A percentile compares a stretch with the other conserved stretches of the same genome.
These are phyloP conservation scores for Lichtheimia corymbifera DNA, from an alignment of 371 early-diverging fungal genomes.

Conservation along the genomic window DNA sequence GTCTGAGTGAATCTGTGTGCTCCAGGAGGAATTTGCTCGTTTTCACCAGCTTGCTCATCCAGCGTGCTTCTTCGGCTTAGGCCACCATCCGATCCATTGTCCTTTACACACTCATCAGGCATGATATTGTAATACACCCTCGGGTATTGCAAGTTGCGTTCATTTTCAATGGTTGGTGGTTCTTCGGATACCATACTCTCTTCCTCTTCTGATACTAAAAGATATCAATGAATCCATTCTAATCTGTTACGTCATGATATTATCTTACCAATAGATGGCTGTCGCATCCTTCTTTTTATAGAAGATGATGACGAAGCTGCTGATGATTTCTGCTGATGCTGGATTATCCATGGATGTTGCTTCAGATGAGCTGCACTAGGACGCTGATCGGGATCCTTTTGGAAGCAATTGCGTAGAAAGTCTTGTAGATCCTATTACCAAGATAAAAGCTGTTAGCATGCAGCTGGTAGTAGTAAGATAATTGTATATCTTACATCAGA, in stretches of 20 bases:
- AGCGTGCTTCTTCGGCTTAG: background rate
- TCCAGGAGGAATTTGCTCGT: background rate
- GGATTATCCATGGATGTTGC: slow-evolving; percentile 71
- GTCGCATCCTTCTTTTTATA: slow-evolving; percentile 6
- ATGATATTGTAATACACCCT: slow-evolving; percentile 21
- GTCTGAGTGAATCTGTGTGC: slow-evolving; percentile 9
- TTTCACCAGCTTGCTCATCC: background rate
- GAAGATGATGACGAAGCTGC: slow-evolving; percentile 1
- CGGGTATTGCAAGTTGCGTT: slow-evolving; percentile 11
- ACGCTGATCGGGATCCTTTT: slow-evolving; percentile 73
- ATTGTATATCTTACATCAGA: slow-evolving; percentile 39
- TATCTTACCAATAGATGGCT: slow-evolving; percentile 1
- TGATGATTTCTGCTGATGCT: slow-evolving; percentile 25
- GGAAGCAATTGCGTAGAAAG: slow-evolving; percentile 81
- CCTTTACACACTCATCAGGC: slow-evolving; percentile 6
- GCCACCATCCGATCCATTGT: background rate
- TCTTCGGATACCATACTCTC: background rate
- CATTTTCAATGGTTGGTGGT: slow-evolving; percentile 8
- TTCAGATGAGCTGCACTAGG: slow-evolving; percentile 70
- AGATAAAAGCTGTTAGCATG: background rate
- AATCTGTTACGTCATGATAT: background rate
- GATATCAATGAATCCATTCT: background rate
- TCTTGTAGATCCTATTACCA: slow-evolving; percentile 54
- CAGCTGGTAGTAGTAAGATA: background rate
- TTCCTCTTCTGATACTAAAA: background rate